These are phyloP conservation scores for Corchorus capsularis DNA, from an alignment of 345 rosid species.

Conservation along the genomic window DNA sequence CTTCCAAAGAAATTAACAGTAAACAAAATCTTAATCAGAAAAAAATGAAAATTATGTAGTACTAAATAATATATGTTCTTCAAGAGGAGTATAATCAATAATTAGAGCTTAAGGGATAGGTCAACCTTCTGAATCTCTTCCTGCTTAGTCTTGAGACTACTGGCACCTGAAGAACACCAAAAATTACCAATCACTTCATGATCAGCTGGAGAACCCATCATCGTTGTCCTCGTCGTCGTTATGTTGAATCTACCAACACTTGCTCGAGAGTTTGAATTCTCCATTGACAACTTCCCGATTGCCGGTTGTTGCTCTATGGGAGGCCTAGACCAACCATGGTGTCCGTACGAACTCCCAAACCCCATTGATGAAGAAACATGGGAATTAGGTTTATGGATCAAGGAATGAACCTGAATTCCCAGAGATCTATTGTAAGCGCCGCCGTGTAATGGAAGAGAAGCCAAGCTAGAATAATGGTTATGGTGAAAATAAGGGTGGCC, in stretches of 20 bases:
- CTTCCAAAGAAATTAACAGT: conserved; percentile 20
- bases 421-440: conserved; percentile 52
- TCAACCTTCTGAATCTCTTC: conserved; percentile 68
- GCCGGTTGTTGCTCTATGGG: conserved; percentile 57
- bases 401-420: conserved; percentile 65
- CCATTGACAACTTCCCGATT: conserved; percentile 48
- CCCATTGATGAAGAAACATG: conserved; percentile 35
- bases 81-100: conserved; percentile 3
- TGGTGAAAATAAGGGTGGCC: conserved; percentile 51
- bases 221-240: conserved; percentile 29
- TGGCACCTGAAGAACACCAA: conserved; percentile 35
- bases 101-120: conserved; percentile 66
- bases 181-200: conserved; percentile 20
- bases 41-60: background rate
- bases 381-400: conserved; percentile 50
- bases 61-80: background rate
- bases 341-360: conserved; percentile 32
- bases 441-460: conserved; percentile 58
- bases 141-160: conserved; percentile 34
- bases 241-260: conserved; percentile 43
- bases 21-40: conserved; percentile 24
- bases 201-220: conserved; percentile 32
- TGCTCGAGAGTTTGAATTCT: conserved; percentile 27
- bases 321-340: conserved; percentile 49
- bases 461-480: conserved; percentile 39